These are phyloP conservation scores for Immersiella caudata DNA, from an alignment of 495 filamentous ascomycete species.

Conservation along the genomic window DNA sequence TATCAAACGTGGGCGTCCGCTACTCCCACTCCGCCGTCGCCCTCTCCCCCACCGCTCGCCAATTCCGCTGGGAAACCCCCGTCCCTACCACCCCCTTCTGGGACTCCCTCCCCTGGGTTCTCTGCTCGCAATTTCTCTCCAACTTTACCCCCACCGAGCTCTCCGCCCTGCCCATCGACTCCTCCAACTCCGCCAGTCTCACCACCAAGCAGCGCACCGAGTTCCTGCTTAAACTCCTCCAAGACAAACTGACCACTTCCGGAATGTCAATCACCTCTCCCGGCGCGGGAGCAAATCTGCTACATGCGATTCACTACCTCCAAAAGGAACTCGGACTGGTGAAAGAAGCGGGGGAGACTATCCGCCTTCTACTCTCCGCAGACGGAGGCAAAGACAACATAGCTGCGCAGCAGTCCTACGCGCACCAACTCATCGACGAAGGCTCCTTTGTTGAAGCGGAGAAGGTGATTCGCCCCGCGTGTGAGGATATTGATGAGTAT, in stretches of 20 bases:
- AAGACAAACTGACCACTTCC: not conserved
- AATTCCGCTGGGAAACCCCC: not conserved
- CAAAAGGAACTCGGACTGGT: not conserved
- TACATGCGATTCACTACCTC: not conserved
- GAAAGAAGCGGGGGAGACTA: not conserved
- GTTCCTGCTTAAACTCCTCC: not conserved
- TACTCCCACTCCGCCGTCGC: not conserved
- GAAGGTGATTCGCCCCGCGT: not conserved
- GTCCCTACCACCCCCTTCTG: not conserved
- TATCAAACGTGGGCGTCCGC: too few relatives aligned
- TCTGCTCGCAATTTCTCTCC: not conserved
- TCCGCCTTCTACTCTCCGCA: not conserved
- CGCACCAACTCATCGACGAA: not conserved
- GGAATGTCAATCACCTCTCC: too few relatives aligned
- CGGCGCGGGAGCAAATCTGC: not conserved
- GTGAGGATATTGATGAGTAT: not conserved
- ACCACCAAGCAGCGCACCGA: not conserved
- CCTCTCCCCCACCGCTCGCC: not conserved
- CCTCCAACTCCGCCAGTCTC: not conserved
- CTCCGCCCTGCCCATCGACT: not conserved
- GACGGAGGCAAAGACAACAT: not conserved
- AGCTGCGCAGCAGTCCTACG: not conserved
- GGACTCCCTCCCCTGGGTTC: not conserved
- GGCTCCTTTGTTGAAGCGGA: not conserved
- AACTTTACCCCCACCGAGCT: not conserved